Evolutionary conservation across 2,329 filamentous ascomycete genomes (phyloP).

Genomic region (Penicillium sp.): DNA sequence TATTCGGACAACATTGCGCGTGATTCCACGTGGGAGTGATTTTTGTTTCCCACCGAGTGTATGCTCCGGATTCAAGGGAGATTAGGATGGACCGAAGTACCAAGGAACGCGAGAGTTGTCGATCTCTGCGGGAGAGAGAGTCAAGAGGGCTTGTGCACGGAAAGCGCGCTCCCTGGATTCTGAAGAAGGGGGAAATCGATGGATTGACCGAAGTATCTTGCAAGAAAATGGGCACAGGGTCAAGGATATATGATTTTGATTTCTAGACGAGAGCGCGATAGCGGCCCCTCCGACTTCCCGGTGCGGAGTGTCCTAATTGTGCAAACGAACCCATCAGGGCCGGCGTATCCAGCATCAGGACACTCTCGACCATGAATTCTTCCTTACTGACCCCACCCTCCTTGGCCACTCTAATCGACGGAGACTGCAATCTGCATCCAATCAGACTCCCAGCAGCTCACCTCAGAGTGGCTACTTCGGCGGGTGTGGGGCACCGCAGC

Average conservation of each 20-base stretch:
- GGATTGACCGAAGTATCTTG: not conserved
- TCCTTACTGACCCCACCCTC: slow-evolving; percentile 11
- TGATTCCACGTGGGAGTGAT: not conserved
- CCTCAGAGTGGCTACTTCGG: slow-evolving; percentile 16
- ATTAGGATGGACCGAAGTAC: not conserved
- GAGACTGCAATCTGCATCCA: slow-evolving; percentile 21
- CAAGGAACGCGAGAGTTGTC: not conserved
- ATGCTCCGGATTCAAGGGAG: not conserved
- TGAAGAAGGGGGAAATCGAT: not conserved
- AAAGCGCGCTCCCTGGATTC: not conserved
- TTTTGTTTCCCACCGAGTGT: not conserved
- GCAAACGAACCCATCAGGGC: slow-evolving; percentile 6
- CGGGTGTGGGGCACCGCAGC: slow-evolving; percentile 11
- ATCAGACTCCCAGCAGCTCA: slow-evolving; percentile 9
- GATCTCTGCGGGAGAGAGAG: not conserved
- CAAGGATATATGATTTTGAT: not conserved
- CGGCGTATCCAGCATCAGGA: not conserved
- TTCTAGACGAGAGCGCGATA: not conserved
- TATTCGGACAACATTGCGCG: slow-evolving; percentile 16
- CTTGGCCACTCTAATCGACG: slow-evolving; percentile 21
- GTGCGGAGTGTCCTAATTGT: not conserved
- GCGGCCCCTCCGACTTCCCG: slow-evolving; percentile 6
- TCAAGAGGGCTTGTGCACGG: not conserved
- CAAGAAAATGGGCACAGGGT: not conserved
- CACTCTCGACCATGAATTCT: slow-evolving; percentile 16